Conservation (phyloP, 192 early-diverging fungal genomes). For the Tieghemiomyces parasiticus region DNA sequence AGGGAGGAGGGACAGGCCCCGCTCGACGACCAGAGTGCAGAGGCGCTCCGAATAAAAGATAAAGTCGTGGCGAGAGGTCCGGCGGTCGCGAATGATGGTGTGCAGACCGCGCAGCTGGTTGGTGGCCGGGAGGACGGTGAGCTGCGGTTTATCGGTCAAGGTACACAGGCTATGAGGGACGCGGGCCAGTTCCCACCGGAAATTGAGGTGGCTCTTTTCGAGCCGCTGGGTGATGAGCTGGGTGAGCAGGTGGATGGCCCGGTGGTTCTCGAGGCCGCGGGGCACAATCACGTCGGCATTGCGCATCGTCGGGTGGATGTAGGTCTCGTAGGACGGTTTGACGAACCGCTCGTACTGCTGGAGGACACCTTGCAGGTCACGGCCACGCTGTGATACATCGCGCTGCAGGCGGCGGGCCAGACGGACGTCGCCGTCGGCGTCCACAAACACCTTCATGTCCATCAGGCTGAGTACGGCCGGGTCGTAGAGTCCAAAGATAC, state of each 20-base stretch:
- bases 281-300: conserved; percentile 91
- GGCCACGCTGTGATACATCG: conserved; percentile 79
- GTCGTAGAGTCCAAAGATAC: conserved; percentile 93
- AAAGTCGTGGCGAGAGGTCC: conserved; percentile 66
- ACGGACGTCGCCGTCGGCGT: conserved; percentile 87
- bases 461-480: conserved; percentile 61
- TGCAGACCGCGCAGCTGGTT: conserved; percentile 56
- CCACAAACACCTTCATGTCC: conserved; percentile 87
- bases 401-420: conserved; percentile 75
- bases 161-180: conserved; percentile 13
- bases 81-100: conserved; percentile 63
- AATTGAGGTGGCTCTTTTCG: conserved; percentile 34
- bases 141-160: conserved; percentile 12
- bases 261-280: conserved; percentile 75
- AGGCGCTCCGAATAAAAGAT: conserved; percentile 86
- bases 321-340: conserved; percentile 86
- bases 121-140: conserved; percentile 30
- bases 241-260: conserved; percentile 83
- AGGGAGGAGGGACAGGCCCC: conserved; percentile 46
- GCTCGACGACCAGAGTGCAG: conserved; percentile 69
- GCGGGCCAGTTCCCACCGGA: conserved; percentile 37
- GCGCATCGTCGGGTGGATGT: conserved; percentile 83
- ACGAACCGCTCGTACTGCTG: conserved; percentile 87
- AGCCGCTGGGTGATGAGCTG: conserved; percentile 80
- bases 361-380: conserved; percentile 73